A percentile compares a stretch with the other conserved stretches of the same genome.
These are phyloP conservation scores for Ophiocordyceps camponoti-leonardi DNA, from an alignment of 2,329 filamentous ascomycete species.

Conservation along the genomic window DNA sequence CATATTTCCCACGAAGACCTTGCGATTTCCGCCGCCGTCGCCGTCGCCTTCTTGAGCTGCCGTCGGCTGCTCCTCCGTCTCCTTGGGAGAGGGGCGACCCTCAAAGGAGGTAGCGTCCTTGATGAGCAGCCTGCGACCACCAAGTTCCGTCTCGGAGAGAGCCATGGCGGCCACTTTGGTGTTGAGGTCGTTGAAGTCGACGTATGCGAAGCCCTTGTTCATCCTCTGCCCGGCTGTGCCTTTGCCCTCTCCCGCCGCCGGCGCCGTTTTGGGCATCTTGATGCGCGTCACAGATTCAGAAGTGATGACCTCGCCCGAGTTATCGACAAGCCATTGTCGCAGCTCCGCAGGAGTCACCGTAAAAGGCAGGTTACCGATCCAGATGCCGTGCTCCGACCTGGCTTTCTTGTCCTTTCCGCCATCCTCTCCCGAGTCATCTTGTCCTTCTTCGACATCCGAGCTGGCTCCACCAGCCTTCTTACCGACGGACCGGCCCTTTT, in stretches of 20 bases:
- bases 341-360: slow-evolving; percentile 57
- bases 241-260: slow-evolving; percentile 19
- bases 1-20: slow-evolving; percentile 85
- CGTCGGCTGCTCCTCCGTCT: slow-evolving; percentile 33
- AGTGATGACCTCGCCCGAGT: slow-evolving; percentile 47
- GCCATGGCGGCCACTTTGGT: slow-evolving; percentile 63
- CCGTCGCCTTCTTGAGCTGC: slow-evolving; percentile 35
- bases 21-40: slow-evolving; percentile 38
- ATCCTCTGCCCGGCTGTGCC: slow-evolving; percentile 11
- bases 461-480: slow-evolving; percentile 19
- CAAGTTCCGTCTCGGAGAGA: slow-evolving; percentile 68
- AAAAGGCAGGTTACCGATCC: slow-evolving; percentile 94
- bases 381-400: slow-evolving; percentile 71
- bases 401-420: slow-evolving; percentile 25
- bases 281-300: slow-evolving; percentile 66
- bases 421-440: slow-evolving; percentile 16
- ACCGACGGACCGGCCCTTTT: slow-evolving; percentile 55
- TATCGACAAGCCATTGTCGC: slow-evolving; percentile 61
- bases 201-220: slow-evolving; percentile 95
- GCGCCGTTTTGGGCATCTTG: slow-evolving; percentile 52
- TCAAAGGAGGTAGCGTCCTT: slow-evolving; percentile 85
- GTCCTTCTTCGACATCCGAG: slow-evolving; percentile 11
- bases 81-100: slow-evolving; percentile 40
- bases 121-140: slow-evolving; percentile 70
- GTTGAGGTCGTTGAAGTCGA: slow-evolving; percentile 65